phyloP scores from a whole-genome alignment of 176 grass and related monocot species.

The Coix lacrymajobi region DNA sequence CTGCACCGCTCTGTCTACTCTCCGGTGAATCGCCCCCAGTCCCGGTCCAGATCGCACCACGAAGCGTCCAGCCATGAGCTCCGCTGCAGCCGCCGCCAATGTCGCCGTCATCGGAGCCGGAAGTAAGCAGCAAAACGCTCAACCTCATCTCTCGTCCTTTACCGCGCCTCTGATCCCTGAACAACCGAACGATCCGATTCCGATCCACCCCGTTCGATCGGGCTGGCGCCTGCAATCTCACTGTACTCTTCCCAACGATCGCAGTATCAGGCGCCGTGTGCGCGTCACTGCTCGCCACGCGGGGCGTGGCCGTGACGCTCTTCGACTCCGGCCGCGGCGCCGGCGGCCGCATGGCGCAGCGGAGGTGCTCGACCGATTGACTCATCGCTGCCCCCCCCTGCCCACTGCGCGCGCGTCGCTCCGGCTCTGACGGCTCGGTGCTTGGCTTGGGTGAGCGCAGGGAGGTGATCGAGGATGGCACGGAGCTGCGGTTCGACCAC shows the following conservation, averaged over 20 bases:
- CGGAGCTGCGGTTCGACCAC: slow-evolving; percentile 79
- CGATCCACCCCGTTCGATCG: background rate
- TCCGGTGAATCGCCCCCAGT: background rate
- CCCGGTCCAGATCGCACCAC: background rate
- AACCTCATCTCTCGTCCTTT: background rate
- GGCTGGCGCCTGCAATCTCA: background rate
- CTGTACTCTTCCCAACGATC: background rate
- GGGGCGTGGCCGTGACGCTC: slow-evolving; percentile 67
- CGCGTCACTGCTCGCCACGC: slow-evolving; percentile 74
- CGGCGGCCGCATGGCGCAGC: slow-evolving; percentile 83
- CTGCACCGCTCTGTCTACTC: background rate
- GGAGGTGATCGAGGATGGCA: slow-evolving; percentile 65
- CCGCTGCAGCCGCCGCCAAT: slow-evolving; percentile 31
- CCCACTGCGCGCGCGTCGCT: background rate
- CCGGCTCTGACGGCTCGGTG: slow-evolving; percentile 12
- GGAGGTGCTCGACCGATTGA: slow-evolving; percentile 52
- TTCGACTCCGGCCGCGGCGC: slow-evolving; percentile 83
- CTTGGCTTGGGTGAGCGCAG: slow-evolving; percentile 31
- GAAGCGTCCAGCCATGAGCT: slow-evolving; percentile 25
- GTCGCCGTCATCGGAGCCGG: slow-evolving; percentile 76
- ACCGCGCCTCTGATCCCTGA: background rate
- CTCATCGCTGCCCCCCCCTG: background rate
- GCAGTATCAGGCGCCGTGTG: slow-evolving; percentile 86
- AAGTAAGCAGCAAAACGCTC: slow-evolving; percentile 39
- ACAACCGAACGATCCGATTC: background rate